Percentiles rank a stretch among this genome's conserved stretches.
Conservation (phyloP, 1,139 yeast species). For the Suhomyces choctaworum region DNA sequence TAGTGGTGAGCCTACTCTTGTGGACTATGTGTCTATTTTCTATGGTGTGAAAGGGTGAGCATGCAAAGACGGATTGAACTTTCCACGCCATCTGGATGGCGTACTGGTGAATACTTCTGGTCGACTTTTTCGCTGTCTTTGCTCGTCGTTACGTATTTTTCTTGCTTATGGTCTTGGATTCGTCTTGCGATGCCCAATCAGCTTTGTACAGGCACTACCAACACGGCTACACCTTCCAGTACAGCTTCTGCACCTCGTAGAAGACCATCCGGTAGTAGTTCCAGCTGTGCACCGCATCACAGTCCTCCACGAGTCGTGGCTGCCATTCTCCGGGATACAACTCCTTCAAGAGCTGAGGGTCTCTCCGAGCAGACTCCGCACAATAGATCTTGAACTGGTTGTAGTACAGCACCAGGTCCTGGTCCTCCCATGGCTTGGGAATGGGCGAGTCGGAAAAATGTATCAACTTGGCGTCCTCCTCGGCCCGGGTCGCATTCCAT, state of each 20-base stretch:
- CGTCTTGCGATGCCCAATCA: too few species aligned
- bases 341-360: constrained; percentile 16
- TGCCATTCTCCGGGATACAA: constrained; percentile 26
- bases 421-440: constrained; percentile 48
- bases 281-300: constrained; percentile 38
- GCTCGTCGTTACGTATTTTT: too few species aligned
- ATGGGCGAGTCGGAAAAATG: constrained; percentile 50
- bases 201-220: too few species aligned
- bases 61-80: too few species aligned
- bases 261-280: constrained; percentile 16
- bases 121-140: too few species aligned
- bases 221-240: constrained; percentile 11
- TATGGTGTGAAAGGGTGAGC: too few species aligned
- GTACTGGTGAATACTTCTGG: too few species aligned
- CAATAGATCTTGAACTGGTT: constrained; percentile 32
- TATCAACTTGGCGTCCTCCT: constrained; percentile 27
- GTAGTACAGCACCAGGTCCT: constrained; percentile 20
- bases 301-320: constrained; percentile 35
- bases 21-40: too few species aligned
- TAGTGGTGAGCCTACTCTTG: too few species aligned
- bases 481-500: constrained; percentile 30
- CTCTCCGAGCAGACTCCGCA: constrained; percentile 14
- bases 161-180: too few species aligned
- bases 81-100: too few species aligned
- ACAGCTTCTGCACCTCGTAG: constrained; percentile 8